These are phyloP conservation scores for Centrapalus pauciflorus DNA, from an alignment of 129 eudicot species.

Conservation along the genomic window DNA sequence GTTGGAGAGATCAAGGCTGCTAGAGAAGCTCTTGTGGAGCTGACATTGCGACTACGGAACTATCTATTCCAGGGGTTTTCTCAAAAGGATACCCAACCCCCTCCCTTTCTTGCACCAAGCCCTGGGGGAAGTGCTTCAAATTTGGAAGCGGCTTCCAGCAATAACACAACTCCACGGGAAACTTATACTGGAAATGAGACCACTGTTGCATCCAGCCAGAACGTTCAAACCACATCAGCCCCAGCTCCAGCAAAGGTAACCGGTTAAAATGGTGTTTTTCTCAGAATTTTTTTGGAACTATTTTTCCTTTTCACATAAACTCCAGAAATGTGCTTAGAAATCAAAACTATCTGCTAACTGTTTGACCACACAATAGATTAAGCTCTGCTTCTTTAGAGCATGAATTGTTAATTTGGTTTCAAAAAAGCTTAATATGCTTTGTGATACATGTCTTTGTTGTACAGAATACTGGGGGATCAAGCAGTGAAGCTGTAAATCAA, in stretches of 20 bases:
- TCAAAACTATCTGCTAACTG: neutral
- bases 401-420: neutral
- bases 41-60: slow-evolving; percentile 77
- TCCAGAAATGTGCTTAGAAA: neutral
- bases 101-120: slow-evolving; percentile 48
- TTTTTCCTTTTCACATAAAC: neutral
- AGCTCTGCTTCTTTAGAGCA: neutral
- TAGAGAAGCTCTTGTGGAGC: slow-evolving; percentile 90
- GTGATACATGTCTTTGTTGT: slow-evolving; percentile 4
- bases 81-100: slow-evolving; percentile 45
- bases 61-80: slow-evolving; percentile 58
- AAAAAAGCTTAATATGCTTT: neutral
- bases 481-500: slow-evolving; percentile 50
- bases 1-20: slow-evolving; percentile 96
- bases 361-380: neutral
- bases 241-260: slow-evolving; percentile 53
- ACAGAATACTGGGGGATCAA: slow-evolving; percentile 54
- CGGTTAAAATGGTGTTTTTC: neutral
- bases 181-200: slow-evolving; percentile 35
- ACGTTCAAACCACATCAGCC: slow-evolving; percentile 24
- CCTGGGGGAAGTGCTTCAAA: slow-evolving; percentile 44
- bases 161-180: slow-evolving; percentile 39
- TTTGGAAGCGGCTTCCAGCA: slow-evolving; percentile 49
- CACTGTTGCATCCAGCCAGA: slow-evolving; percentile 39
- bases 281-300: neutral